Evolutionary conservation across 2,329 filamentous ascomycete genomes (phyloP).

Genomic region (Sordariomycetes sp.): DNA sequence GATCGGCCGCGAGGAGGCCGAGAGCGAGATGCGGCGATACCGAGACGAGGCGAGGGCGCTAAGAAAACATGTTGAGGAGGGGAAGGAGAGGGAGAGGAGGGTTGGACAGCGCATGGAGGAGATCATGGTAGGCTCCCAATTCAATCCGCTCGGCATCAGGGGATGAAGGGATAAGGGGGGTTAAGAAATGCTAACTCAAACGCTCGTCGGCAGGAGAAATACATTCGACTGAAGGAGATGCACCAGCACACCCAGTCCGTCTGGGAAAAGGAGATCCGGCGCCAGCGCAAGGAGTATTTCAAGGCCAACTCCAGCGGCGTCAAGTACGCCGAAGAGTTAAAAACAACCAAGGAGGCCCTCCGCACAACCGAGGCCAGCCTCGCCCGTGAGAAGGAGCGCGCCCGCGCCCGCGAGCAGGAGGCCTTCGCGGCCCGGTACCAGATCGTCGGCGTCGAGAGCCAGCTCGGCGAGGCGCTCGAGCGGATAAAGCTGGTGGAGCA

Average conservation of each 20-base stretch:
- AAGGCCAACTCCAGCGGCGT: constrained; percentile 58
- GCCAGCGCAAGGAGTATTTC: constrained; percentile 59
- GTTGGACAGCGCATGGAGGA: constrained; percentile 54
- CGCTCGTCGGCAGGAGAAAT: constrained; percentile 44
- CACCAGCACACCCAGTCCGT: constrained; percentile 51
- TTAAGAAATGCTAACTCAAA: neutral
- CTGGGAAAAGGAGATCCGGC: constrained; percentile 63
- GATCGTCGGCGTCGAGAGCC: constrained; percentile 50
- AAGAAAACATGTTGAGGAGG: constrained; percentile 48
- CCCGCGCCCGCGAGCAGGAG: constrained; percentile 51
- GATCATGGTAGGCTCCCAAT: constrained; percentile 44
- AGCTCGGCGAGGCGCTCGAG: constrained; percentile 50
- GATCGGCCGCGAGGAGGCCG: constrained; percentile 57
- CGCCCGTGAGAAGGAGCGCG: constrained; percentile 49
- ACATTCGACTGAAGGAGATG: constrained; percentile 56
- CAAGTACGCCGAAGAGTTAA: constrained; percentile 63
- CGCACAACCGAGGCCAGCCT: constrained; percentile 45
- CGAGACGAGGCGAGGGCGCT: constrained; percentile 46
- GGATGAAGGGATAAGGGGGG: neutral
- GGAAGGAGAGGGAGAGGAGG: constrained; percentile 50
- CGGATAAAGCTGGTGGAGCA: constrained; percentile 54
- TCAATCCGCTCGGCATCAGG: neutral
- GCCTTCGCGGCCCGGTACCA: constrained; percentile 55
- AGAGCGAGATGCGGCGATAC: constrained; percentile 50
- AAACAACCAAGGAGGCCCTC: constrained; percentile 39